These are phyloP conservation scores for Nematocida displodere DNA, from an alignment of 371 early-diverging fungal species.

Conservation along the genomic window DNA sequence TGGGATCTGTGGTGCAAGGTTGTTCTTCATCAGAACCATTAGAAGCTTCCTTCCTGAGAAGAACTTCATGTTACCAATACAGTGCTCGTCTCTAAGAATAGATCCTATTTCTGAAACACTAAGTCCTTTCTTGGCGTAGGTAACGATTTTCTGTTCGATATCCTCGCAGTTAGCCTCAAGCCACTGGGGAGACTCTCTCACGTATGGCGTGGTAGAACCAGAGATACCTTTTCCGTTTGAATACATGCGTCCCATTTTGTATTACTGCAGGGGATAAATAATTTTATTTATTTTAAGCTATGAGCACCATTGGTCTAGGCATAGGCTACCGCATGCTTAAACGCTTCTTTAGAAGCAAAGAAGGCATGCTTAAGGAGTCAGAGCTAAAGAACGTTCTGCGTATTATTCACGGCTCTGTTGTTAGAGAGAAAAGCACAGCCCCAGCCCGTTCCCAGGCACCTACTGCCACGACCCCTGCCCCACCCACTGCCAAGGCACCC, in stretches of 20 bases:
- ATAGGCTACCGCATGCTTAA: neutral
- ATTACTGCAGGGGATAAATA: slow-evolving; percentile 49
- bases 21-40: slow-evolving; percentile 80
- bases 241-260: slow-evolving; percentile 65
- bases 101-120: slow-evolving; percentile 98
- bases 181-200: slow-evolving; percentile 91
- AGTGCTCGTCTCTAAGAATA: slow-evolving; percentile 89
- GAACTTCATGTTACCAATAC: slow-evolving; percentile 85
- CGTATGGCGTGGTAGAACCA: slow-evolving; percentile 93
- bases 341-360: slow-evolving; percentile 31
- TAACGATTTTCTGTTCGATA: slow-evolving; percentile 90
- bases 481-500: too few species aligned
- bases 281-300: slow-evolving; percentile 24
- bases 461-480: too few species aligned
- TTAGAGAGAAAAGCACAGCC: neutral
- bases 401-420: neutral
- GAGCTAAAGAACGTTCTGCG: neutral
- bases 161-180: slow-evolving; percentile 86
- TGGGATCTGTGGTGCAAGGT: slow-evolving; percentile 89
- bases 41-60: slow-evolving; percentile 91
- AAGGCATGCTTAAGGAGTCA: neutral
- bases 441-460: too few species aligned
- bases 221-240: slow-evolving; percentile 83
- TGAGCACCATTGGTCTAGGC: neutral
- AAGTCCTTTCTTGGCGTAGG: slow-evolving; percentile 96